Evolutionary conservation across 2,329 filamentous ascomycete species (phyloP).

Genomic region (Aureobasidium sp.): DNA sequence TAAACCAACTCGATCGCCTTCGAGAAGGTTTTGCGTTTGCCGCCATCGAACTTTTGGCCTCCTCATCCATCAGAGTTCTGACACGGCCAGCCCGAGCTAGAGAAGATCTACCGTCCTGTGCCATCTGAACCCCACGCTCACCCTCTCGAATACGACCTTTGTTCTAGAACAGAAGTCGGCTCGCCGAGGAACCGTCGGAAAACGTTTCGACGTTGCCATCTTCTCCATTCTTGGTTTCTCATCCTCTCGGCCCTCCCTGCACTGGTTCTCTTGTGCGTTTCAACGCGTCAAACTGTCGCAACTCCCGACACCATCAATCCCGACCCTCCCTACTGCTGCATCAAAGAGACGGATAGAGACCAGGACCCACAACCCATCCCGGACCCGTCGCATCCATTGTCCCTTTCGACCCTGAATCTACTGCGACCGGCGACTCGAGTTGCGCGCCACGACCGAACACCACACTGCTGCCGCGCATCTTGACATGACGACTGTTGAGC

Average conservation of each 20-base stretch:
- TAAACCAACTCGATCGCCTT: not conserved
- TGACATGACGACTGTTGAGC: slow-evolving; percentile 12
- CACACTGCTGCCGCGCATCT: not conserved
- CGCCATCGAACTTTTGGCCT: slow-evolving; percentile 1
- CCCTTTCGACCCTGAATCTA: not conserved
- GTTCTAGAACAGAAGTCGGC: slow-evolving; percentile 10
- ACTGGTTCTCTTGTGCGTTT: not conserved
- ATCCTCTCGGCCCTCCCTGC: not conserved
- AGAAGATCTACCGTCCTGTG: not conserved
- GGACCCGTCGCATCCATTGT: not conserved
- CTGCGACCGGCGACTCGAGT: not conserved
- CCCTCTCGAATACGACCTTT: not conserved
- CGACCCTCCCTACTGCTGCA: not conserved
- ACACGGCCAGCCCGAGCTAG: not conserved
- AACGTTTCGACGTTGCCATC: slow-evolving; percentile 7
- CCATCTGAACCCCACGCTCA: slow-evolving; percentile 5
- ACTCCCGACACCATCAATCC: not conserved
- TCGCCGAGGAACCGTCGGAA: slow-evolving; percentile 1
- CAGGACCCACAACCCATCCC: not conserved
- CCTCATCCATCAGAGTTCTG: not conserved
- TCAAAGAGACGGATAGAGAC: not conserved
- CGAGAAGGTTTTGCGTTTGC: not conserved
- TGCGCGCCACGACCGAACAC: not conserved
- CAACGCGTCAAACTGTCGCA: not conserved
- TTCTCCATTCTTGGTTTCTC: not conserved